Evolutionary conservation across 768 basidiomycete species (phyloP), one percentile per base, ranked within the genome.

Genomic region (Tylopilus sp.): DNA sequence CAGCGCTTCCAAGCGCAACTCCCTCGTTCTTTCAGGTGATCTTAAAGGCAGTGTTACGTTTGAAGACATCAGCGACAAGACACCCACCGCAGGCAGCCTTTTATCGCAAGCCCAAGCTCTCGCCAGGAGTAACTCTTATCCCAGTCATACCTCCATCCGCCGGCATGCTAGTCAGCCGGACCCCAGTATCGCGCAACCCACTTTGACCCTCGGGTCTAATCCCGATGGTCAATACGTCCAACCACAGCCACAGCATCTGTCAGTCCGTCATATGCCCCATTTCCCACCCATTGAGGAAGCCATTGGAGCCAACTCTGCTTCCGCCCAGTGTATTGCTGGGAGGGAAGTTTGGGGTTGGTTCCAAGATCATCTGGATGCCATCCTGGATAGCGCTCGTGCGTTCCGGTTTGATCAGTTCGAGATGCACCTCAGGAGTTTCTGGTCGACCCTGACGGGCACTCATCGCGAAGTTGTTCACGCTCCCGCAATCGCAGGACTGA

Each of bases 341-440:
- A 81, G 88, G 58, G 89, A 91, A 68, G 88, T 91, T 6, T 95
- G 93, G 93, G 79, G 76, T 26, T 91, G 89, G 85, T 95, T 95
- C 76, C 86, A 89, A 68, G 87, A 91, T 51, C 93, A 95, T 73
- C 76, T 93, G 54, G 91, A 95, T 69, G 75, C 85, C 1, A 76
- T 95, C 42, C 71, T 93, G 28, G 88, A 91, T 58, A 85, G 81
- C 59, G 81, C 92, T 39, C 75, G 88, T 48, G 73, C 80, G 17
- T 88, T 86, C 74, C 79, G 90, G 35, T 89, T 92, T 60, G 92
- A 95, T 69, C 88, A 91, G 69, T 93, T 93, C 62, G 91, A 95
- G 68, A 81, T 91, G 73, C 82, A 91, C 61, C 70, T 93, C 40
- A 82, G 91, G 42, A 80, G 84, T 11, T 95, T 95, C 73, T 95